phyloP scores from a whole-genome alignment of 2,329 filamentous ascomycete genomes.

The Alternaria triticimaculans region DNA sequence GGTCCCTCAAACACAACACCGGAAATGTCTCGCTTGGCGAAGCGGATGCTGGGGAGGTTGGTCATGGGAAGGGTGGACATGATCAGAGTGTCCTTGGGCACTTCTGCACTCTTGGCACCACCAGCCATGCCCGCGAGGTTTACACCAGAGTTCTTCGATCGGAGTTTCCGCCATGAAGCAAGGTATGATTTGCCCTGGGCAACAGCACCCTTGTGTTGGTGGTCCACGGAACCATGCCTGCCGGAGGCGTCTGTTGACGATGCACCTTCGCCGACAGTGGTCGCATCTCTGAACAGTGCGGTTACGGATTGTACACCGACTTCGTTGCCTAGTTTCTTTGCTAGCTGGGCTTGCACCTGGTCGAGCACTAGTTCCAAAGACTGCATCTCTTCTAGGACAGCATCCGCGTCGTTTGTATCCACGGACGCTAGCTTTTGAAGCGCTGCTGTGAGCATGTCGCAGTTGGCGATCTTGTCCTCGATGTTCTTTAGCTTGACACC shows the following conservation, averaged over 20 bases:
- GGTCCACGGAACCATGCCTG: conserved; percentile 41
- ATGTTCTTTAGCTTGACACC: conserved; percentile 90
- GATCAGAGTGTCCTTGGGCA: conserved; percentile 65
- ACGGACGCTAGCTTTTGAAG: conserved; percentile 82
- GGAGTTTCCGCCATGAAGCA: conserved; percentile 87
- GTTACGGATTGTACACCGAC: conserved; percentile 81
- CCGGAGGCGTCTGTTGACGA: conserved; percentile 31
- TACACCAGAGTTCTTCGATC: conserved; percentile 83
- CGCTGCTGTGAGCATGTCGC: conserved; percentile 88
- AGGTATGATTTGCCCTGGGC: conserved; percentile 71
- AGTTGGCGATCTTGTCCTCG: conserved; percentile 93
- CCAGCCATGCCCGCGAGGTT: conserved; percentile 56
- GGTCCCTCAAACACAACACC: conserved; percentile 79
- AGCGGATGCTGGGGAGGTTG: conserved; percentile 75
- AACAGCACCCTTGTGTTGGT: conserved; percentile 42
- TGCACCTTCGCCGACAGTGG: conserved; percentile 40
- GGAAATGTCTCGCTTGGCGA: conserved; percentile 73
- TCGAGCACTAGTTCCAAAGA: conserved; percentile 84
- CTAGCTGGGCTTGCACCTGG: conserved; percentile 76
- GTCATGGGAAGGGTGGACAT: conserved; percentile 65
- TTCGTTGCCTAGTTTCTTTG: conserved; percentile 89
- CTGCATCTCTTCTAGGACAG: conserved; percentile 93
- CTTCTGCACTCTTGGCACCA: conserved; percentile 32
- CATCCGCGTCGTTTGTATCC: conserved; percentile 89
- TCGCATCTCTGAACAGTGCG: conserved; percentile 76